Base-by-base conservation (phyloP, 2,329 filamentous ascomycete genomes). In the Thelonectria discophora region DNA sequence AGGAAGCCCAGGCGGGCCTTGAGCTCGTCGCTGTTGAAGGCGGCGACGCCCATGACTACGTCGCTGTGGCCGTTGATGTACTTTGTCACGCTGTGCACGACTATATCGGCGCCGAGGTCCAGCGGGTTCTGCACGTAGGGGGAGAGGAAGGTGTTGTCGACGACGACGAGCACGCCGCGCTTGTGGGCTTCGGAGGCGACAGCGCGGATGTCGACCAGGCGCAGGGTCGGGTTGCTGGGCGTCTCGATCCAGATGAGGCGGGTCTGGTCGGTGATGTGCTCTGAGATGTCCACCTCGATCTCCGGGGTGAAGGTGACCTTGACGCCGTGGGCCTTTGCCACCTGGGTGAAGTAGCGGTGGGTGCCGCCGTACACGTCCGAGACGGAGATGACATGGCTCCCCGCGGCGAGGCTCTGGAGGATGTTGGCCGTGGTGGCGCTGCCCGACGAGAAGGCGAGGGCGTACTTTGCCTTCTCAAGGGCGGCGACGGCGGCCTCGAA, bases 21-120 rank as follows among this genome's bases (percentile, higher is more conserved):
- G 69, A 99, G 84, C 17, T 88, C 85, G 58, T 93, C 88, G 30
- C 90, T 91, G 85, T 97, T 98, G 86, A 97, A 96, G 52, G 95
- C 95, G 48, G 93, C 94, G 30, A 95, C 91, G 68, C 95, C 95
- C 95, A 99, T 99, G 72, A 98, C 89, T 9, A 99, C 95, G 77
- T 99, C 95, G 76, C 88, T 86, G 82, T 99, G 95, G 52, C 95
- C 95, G 78, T 98, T 98, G 82, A 99, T 98, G 81, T 98, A 99
- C 82, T 99, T 99, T 46, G 95, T 99, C 58, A 99, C 95, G 57
- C 90, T 94, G 84, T 98, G 94, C 45, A 98, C 91, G 69, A 98
- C 94, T 67, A 98, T 94, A 78, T 99, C 95, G 69, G 95, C 95
- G 70, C 95, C 95, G 76, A 94, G 92, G 75, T 96, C 90, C 58